Evolutionary conservation across 495 filamentous ascomycete genomes (phyloP).

Genomic region (Evernia prunastri): DNA sequence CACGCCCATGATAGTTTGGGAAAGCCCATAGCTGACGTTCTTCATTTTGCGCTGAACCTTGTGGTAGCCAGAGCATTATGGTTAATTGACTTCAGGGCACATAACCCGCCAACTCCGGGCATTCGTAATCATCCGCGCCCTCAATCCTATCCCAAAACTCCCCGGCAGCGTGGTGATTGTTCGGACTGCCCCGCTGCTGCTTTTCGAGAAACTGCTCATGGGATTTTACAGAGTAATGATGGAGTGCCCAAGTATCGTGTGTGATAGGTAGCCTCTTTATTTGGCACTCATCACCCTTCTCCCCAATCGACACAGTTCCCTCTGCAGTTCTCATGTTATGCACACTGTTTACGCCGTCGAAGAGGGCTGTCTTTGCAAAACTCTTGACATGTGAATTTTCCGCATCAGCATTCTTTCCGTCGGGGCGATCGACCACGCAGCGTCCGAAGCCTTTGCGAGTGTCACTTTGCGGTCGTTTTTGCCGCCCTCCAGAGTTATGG

Average conservation of each 20-base stretch:
- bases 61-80: neutral
- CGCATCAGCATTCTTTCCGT: neutral
- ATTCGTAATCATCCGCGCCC: slow-evolving; percentile 11
- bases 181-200: slow-evolving; percentile 9
- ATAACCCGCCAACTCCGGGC: neutral
- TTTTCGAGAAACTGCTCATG: slow-evolving; percentile 14
- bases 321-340: neutral
- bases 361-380: slow-evolving; percentile 7
- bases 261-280: neutral
- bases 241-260: slow-evolving; percentile 13
- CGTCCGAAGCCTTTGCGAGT: slow-evolving; percentile 8
- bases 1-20: neutral
- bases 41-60: neutral
- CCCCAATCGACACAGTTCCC: neutral
- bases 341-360: slow-evolving; percentile 9
- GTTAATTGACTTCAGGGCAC: neutral
- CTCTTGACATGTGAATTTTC: slow-evolving; percentile 6
- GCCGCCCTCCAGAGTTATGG: slow-evolving; percentile 15
- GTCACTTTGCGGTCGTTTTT: slow-evolving; percentile 2
- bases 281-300: neutral
- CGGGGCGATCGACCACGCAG: slow-evolving; percentile 8
- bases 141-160: slow-evolving; percentile 8
- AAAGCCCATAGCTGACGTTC: neutral
- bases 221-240: slow-evolving; percentile 14
- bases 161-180: neutral